Conservation (phyloP, 768 basidiomycete species). For the Psilocybe subaeruginosa region DNA sequence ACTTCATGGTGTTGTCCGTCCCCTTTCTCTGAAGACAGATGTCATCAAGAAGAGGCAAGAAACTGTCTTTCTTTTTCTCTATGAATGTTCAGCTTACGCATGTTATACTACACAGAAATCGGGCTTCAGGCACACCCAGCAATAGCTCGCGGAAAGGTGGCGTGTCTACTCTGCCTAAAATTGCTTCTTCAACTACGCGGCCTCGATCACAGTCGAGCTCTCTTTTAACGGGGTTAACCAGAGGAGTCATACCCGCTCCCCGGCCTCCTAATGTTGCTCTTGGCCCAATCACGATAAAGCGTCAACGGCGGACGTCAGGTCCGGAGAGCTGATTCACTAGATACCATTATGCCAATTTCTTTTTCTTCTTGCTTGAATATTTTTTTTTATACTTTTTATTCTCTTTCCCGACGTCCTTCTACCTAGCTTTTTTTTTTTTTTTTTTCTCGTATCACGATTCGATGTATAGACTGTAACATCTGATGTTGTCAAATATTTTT, state of each 20-base stretch:
- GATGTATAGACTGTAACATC: constrained; percentile 13
- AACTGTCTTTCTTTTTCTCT: neutral
- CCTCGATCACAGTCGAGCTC: constrained; percentile 75
- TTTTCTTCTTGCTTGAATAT: constrained; percentile 19
- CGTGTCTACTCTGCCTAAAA: constrained; percentile 64
- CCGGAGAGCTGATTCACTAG: constrained; percentile 28
- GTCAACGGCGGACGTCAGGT: constrained; percentile 80
- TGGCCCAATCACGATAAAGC: constrained; percentile 62
- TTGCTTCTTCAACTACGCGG: constrained; percentile 73
- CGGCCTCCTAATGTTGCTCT: constrained; percentile 32
- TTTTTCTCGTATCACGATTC: neutral
- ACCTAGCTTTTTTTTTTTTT: neutral
- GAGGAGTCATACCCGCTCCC: constrained; percentile 33
- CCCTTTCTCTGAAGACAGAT: constrained; percentile 94
- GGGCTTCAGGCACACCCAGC: constrained; percentile 76
- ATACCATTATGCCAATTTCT: constrained; percentile 8
- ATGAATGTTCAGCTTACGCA: neutral
- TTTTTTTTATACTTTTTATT: constrained; percentile 14
- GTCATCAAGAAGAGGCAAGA: constrained; percentile 93
- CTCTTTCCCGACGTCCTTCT: neutral
- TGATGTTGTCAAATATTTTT: neutral
- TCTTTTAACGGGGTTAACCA: constrained; percentile 47
- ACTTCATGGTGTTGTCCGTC: constrained; percentile 93
- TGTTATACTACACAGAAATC: constrained; percentile 54
- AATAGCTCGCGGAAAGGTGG: constrained; percentile 67